Evolutionary conservation across 1,139 yeast species (phyloP).

Genomic region (Yamadazyma aaseri): DNA sequence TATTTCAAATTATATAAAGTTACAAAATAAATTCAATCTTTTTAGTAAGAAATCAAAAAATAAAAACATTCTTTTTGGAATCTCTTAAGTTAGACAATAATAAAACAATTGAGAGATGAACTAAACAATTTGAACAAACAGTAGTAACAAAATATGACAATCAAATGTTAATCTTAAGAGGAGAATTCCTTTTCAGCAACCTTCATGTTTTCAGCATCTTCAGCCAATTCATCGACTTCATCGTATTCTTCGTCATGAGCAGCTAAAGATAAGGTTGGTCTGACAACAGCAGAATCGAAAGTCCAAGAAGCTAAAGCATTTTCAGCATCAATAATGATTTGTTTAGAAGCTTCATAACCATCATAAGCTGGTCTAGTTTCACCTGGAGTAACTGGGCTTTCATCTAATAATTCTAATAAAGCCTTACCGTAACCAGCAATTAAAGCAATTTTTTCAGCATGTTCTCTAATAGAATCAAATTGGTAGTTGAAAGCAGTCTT

Average conservation of each 20-base stretch:
- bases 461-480: conserved; percentile 94
- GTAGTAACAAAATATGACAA: neutral
- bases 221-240: conserved; percentile 46
- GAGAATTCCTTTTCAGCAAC: conserved; percentile 20
- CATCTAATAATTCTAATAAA: conserved; percentile 90
- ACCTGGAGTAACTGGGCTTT: conserved; percentile 97
- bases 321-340: conserved; percentile 96
- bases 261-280: conserved; percentile 88
- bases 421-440: conserved; percentile 99
- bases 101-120: conserved; percentile 6
- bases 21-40: neutral
- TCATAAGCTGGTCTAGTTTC: conserved; percentile 98
- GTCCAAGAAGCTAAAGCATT: conserved; percentile 96
- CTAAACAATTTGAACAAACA: conserved; percentile 6
- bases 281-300: conserved; percentile 89
- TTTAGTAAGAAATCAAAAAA: neutral
- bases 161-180: conserved; percentile 7
- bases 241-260: conserved; percentile 57
- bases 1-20: neutral
- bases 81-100: conserved; percentile 2
- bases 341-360: conserved; percentile 97
- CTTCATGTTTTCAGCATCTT: conserved; percentile 34
- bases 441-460: conserved; percentile 92
- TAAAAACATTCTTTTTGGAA: neutral
- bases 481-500: conserved; percentile 97